Evolutionary conservation across 2,329 filamentous ascomycete species (phyloP).

Genomic region (Penicillium palitans): DNA sequence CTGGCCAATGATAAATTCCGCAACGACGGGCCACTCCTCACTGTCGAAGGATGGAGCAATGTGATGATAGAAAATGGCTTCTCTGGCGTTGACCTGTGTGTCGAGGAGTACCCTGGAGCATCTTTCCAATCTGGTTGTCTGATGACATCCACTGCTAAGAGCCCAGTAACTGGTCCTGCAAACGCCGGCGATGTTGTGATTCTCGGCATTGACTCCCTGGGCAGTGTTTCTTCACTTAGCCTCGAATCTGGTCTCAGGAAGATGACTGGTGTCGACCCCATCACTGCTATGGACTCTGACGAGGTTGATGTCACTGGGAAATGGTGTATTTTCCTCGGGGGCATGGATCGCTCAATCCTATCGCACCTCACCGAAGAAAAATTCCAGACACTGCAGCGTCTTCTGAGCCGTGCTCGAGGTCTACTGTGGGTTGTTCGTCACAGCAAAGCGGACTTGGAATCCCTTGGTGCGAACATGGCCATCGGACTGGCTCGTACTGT

Average conservation of each 20-base stretch:
- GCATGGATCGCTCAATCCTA: slow-evolving; percentile 21
- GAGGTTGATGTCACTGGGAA: slow-evolving; percentile 19
- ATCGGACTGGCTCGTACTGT: slow-evolving; percentile 27
- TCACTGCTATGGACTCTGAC: slow-evolving; percentile 6
- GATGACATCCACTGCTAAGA: slow-evolving; percentile 22
- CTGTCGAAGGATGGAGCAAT: slow-evolving; percentile 19
- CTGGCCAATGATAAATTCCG: slow-evolving; percentile 31
- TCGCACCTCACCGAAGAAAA: slow-evolving; percentile 19
- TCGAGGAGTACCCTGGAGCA: slow-evolving; percentile 23
- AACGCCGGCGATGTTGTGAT: slow-evolving; percentile 22
- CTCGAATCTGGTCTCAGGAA: slow-evolving; percentile 17
- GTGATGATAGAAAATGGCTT: slow-evolving; percentile 25
- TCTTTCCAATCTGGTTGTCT: slow-evolving; percentile 24
- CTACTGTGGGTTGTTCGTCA: slow-evolving; percentile 24
- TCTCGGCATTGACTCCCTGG: slow-evolving; percentile 15
- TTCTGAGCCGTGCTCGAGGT: slow-evolving; percentile 21
- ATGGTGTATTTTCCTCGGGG: slow-evolving; percentile 26
- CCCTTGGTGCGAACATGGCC: slow-evolving; percentile 23
- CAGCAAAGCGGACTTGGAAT: slow-evolving; percentile 14
- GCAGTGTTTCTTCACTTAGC: slow-evolving; percentile 13
- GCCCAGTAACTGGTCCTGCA: slow-evolving; percentile 6
- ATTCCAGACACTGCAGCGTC: slow-evolving; percentile 19
- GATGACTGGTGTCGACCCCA: slow-evolving; percentile 16
- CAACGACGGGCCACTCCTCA: slow-evolving; percentile 21
- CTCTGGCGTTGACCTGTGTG: slow-evolving; percentile 24